Conservation (phyloP, 2,329 filamentous ascomycete species). For the Pyricularia grisea region DNA sequence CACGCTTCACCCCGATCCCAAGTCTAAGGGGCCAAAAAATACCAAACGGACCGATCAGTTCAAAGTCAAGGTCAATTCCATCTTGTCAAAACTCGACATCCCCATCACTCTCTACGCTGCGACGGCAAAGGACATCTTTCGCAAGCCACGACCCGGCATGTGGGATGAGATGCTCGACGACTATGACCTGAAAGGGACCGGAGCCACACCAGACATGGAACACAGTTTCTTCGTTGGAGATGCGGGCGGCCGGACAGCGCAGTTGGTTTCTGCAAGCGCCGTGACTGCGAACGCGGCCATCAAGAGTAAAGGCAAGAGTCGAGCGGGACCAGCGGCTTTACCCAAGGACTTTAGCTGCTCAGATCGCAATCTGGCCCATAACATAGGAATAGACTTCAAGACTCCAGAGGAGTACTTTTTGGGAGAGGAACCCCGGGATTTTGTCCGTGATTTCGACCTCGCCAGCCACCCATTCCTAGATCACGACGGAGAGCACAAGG, state of each 20-base stretch:
- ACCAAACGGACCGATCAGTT: conserved; percentile 62
- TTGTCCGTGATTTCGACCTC: conserved; percentile 64
- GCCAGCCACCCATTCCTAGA: conserved; percentile 37
- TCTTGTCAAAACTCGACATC: conserved; percentile 64
- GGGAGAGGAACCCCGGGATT: conserved; percentile 53
- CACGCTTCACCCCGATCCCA: conserved; percentile 63
- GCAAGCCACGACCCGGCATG: conserved; percentile 86
- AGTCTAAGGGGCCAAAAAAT: conserved; percentile 50
- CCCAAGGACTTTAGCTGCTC: conserved; percentile 56
- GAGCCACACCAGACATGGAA: conserved; percentile 54
- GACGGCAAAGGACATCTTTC: conserved; percentile 68
- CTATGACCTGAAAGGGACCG: conserved; percentile 38
- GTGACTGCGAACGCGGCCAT: conserved; percentile 2
- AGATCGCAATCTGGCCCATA: conserved; percentile 73
- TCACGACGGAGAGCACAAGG: conserved; percentile 10
- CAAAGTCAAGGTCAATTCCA: conserved; percentile 65
- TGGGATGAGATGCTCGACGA: conserved; percentile 60
- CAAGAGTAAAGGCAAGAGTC: not conserved
- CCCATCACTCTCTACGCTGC: conserved; percentile 80
- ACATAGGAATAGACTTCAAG: conserved; percentile 68
- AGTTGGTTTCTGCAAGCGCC: conserved; percentile 11
- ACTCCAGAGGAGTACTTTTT: conserved; percentile 94
- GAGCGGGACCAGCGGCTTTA: conserved; percentile 13
- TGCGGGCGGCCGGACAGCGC: conserved; percentile 54
- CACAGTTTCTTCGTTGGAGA: conserved; percentile 84